phyloP scores from a whole-genome alignment of 148 eudicot genomes.

The Chenopodium album region DNA sequence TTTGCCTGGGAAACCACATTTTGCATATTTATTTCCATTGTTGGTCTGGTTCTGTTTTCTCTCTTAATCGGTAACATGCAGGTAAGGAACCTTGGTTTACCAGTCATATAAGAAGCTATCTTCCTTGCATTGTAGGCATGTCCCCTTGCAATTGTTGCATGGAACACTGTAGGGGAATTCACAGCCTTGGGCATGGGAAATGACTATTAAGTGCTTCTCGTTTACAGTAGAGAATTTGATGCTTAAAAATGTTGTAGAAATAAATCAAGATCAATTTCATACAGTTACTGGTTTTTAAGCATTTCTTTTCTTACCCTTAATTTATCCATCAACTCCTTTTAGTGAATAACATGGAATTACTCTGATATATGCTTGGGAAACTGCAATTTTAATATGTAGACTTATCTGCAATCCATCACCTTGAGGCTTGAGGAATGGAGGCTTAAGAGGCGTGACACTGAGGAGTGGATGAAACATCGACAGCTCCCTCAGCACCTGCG shows the following conservation, averaged over 20 bases:
- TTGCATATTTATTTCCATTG: slow-evolving; percentile 54
- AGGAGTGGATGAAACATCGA: slow-evolving; percentile 93
- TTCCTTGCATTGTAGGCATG: neutral
- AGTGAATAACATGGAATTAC: neutral
- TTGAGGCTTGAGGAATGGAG: slow-evolving; percentile 96
- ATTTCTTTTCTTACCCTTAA: neutral
- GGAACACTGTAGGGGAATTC: neutral
- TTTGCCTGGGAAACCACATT: slow-evolving; percentile 56
- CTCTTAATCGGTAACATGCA: slow-evolving; percentile 77
- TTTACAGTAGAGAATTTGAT: neutral
- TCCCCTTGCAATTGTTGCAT: neutral
- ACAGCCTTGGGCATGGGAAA: neutral
- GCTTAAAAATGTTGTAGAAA: neutral
- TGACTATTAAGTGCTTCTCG: neutral
- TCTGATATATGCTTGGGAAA: slow-evolving; percentile 2
- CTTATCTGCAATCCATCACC: slow-evolving; percentile 78
- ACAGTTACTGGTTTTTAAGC: neutral
- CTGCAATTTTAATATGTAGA: slow-evolving; percentile 37
- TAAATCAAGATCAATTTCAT: neutral
- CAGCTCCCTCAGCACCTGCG: slow-evolving; percentile 67
- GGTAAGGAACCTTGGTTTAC: slow-evolving; percentile 32
- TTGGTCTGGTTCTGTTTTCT: slow-evolving; percentile 67
- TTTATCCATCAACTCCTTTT: neutral
- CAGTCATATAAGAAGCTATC: neutral
- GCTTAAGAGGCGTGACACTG: slow-evolving; percentile 77